A percentile compares a stretch with the other conserved stretches of the same genome.
Evolutionary conservation across 2,329 filamentous ascomycete species (phyloP).

Genomic region (Microascus cirrosus): DNA sequence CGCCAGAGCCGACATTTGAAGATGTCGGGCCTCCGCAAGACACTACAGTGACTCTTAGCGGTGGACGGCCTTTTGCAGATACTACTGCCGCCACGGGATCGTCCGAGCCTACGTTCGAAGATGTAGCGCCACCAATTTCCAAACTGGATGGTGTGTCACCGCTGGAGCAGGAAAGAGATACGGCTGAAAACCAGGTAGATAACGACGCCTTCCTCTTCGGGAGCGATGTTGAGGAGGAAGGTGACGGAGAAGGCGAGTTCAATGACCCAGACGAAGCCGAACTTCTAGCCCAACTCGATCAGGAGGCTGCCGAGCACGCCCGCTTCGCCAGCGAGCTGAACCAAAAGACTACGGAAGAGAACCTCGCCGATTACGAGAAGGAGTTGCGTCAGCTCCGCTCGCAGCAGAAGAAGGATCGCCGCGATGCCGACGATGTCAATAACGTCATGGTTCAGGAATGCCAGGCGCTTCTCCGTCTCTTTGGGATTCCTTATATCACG

Average conservation of each 20-base stretch:
- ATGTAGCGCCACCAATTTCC: slow-evolving; percentile 18
- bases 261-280: slow-evolving; percentile 91
- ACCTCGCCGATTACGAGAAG: slow-evolving; percentile 69
- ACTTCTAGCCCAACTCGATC: slow-evolving; percentile 71
- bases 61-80: neutral
- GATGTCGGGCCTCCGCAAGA: neutral
- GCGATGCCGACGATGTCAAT: slow-evolving; percentile 94
- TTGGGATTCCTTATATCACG: slow-evolving; percentile 92
- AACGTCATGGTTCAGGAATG: slow-evolving; percentile 95
- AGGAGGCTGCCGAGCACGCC: slow-evolving; percentile 87
- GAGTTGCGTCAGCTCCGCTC: slow-evolving; percentile 77
- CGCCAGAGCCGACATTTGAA: neutral
- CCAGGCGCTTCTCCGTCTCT: slow-evolving; percentile 78
- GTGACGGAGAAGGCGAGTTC: slow-evolving; percentile 59
- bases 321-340: slow-evolving; percentile 85
- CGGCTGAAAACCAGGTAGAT: neutral
- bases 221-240: slow-evolving; percentile 19
- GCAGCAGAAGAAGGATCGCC: slow-evolving; percentile 94
- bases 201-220: slow-evolving; percentile 7
- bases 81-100: slow-evolving; percentile 4
- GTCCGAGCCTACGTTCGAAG: slow-evolving; percentile 22
- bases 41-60: too few relatives aligned
- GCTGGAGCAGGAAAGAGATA: neutral
- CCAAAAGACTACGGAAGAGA: slow-evolving; percentile 57
- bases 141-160: neutral